Evolutionary conservation across 345 rosid genomes (phyloP).

Genomic region (Dimocarpus longan): DNA sequence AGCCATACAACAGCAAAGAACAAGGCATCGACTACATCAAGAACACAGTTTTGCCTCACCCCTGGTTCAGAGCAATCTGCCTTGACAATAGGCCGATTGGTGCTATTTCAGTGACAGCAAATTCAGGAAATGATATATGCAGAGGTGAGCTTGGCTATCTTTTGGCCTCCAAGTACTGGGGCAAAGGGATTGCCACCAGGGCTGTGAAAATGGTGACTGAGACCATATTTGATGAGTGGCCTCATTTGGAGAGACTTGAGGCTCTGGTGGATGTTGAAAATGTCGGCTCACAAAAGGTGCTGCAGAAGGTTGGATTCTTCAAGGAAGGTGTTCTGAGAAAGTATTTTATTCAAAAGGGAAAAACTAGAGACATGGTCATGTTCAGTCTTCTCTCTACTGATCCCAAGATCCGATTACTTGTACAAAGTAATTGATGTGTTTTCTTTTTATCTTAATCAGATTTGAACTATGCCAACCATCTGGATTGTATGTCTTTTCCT

Average conservation of each 20-base stretch:
- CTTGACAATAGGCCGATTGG: constrained; percentile 53
- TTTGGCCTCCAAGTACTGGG: constrained; percentile 51
- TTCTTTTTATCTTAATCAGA: too few relatives aligned
- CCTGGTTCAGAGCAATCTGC: constrained; percentile 74
- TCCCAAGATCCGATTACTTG: constrained; percentile 6
- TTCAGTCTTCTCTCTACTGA: constrained; percentile 67
- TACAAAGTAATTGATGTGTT: too few relatives aligned
- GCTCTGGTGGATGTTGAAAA: constrained; percentile 70
- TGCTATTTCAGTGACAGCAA: constrained; percentile 49
- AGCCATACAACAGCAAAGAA: constrained; percentile 54
- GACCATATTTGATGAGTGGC: constrained; percentile 50
- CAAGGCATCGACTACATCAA: constrained; percentile 41
- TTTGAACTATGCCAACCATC: too few relatives aligned
- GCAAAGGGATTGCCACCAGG: constrained; percentile 59
- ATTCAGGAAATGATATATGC: constrained; percentile 36
- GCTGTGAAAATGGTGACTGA: constrained; percentile 51
- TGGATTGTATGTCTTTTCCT: too few relatives aligned
- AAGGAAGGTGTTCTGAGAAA: constrained; percentile 70
- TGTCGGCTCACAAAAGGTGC: constrained; percentile 62
- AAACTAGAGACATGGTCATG: constrained; percentile 53
- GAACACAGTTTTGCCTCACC: constrained; percentile 42
- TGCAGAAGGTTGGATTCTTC: constrained; percentile 64
- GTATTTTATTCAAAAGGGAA: constrained; percentile 43
- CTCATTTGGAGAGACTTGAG: constrained; percentile 63
- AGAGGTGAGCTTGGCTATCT: constrained; percentile 61